These are phyloP conservation scores for Bipolaris cookei DNA, from an alignment of 2,329 filamentous ascomycete species.

Conservation along the genomic window DNA sequence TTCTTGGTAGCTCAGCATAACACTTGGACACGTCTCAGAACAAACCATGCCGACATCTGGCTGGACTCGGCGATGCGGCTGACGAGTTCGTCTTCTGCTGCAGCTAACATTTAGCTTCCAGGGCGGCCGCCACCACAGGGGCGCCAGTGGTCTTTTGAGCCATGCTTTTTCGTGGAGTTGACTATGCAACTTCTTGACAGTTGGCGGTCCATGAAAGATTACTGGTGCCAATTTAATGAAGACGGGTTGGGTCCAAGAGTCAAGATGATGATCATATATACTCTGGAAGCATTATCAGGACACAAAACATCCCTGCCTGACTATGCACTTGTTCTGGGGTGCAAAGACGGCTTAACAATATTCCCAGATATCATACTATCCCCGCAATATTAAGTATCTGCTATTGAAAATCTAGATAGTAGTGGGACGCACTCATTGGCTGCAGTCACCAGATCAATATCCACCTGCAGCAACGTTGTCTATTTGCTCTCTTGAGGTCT, in stretches of 20 bases:
- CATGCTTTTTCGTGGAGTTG: neutral
- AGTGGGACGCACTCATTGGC: neutral
- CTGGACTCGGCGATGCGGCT: constrained; percentile 2
- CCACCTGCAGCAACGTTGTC: neutral
- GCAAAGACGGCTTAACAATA: too few relatives aligned
- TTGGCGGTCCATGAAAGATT: neutral
- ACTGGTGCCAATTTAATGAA: neutral
- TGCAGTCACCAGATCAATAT: neutral
- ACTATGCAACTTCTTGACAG: neutral
- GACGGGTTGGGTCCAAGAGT: too few relatives aligned
- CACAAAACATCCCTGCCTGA: too few relatives aligned
- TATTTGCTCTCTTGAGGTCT: neutral
- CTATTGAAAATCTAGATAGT: neutral
- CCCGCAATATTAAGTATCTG: neutral
- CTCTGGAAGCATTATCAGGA: too few relatives aligned
- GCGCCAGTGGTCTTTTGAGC: neutral
- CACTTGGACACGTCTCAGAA: neutral
- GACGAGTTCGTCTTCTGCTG: constrained; percentile 4
- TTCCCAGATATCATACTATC: neutral
- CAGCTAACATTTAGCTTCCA: constrained; percentile 11
- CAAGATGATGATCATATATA: too few relatives aligned
- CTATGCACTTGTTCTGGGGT: too few relatives aligned
- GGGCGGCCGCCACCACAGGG: neutral
- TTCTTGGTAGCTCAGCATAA: neutral
- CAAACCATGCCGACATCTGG: neutral